Conservation (phyloP, 2,329 filamentous ascomycete species). For the Diplodia seriata region DNA sequence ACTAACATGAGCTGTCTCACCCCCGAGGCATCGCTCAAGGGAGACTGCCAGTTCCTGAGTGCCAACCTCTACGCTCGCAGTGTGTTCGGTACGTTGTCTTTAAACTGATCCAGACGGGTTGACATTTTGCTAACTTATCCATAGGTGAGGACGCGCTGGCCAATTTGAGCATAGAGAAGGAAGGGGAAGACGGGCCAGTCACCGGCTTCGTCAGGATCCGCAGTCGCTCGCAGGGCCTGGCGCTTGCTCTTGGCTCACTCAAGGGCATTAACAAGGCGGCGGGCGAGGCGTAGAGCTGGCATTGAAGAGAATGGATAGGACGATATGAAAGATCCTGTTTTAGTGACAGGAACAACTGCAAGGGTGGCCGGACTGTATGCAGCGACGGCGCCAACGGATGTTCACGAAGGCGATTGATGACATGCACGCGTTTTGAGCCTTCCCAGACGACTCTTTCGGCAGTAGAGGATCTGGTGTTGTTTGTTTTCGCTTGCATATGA, state of each 20-base stretch:
- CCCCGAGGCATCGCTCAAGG: constrained; percentile 93
- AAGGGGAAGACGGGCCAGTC: constrained; percentile 92
- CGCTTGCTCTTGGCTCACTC: constrained; percentile 88
- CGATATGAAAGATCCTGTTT: constrained; percentile 30
- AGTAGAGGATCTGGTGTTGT: constrained; percentile 29
- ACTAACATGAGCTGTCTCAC: constrained; percentile 99
- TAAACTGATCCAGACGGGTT: background rate
- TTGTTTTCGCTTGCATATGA: constrained; percentile 23
- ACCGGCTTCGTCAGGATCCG: constrained; percentile 98
- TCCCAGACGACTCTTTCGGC: constrained; percentile 14
- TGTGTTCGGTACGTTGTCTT: constrained; percentile 83
- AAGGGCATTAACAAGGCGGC: constrained; percentile 78
- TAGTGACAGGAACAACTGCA: constrained; percentile 25
- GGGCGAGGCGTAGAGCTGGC: constrained; percentile 26
- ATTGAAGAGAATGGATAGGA: background rate
- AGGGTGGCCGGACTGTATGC: constrained; percentile 8
- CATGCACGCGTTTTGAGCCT: constrained; percentile 28
- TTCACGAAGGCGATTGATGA: constrained; percentile 30
- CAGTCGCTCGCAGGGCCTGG: constrained; percentile 93
- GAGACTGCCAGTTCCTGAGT: constrained; percentile 96
- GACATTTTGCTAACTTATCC: background rate
- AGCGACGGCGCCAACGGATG: constrained; percentile 17
- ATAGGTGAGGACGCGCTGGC: constrained; percentile 96
- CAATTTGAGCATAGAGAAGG: constrained; percentile 97
- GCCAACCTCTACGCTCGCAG: constrained; percentile 96